Conservation (phyloP, 1,284 basidiomycete species). For the Puccinia triticina region DNA sequence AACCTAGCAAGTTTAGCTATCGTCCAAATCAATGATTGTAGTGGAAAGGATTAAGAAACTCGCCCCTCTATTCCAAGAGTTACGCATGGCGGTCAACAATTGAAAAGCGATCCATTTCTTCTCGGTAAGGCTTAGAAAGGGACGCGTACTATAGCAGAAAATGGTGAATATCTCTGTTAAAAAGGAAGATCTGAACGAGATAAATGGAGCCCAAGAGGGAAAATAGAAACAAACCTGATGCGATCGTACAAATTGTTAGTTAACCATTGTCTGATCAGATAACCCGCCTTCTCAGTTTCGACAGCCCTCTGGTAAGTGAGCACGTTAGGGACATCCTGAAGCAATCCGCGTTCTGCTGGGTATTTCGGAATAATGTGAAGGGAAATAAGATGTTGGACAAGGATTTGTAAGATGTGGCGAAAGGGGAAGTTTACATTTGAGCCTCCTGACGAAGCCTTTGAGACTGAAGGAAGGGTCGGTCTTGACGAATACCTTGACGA, state of each 20-base stretch:
- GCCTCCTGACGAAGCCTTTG: slow-evolving; percentile 69
- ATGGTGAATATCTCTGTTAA: neutral
- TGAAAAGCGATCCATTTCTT: slow-evolving; percentile 99
- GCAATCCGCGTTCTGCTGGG: slow-evolving; percentile 72
- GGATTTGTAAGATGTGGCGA: slow-evolving; percentile 54
- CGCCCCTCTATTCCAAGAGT: slow-evolving; percentile 73
- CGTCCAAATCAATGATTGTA: neutral
- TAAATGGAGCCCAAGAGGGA: no score
- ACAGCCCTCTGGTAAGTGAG: slow-evolving; percentile 87
- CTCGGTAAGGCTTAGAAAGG: slow-evolving; percentile 86
- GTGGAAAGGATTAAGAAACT: slow-evolving; percentile 51
- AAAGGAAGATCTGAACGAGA: neutral
- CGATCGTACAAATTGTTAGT: slow-evolving; percentile 94
- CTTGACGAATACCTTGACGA: slow-evolving; percentile 82
- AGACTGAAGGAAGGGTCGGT: slow-evolving; percentile 73
- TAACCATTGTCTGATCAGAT: slow-evolving; percentile 91
- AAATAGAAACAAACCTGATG: slow-evolving; percentile 73
- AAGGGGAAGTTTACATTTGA: slow-evolving; percentile 66
- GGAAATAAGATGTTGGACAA: neutral
- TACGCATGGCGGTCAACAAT: slow-evolving; percentile 79
- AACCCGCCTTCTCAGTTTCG: slow-evolving; percentile 95
- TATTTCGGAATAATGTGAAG: neutral
- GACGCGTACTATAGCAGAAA: slow-evolving; percentile 74
- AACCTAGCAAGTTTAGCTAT: neutral
- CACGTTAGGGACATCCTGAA: slow-evolving; percentile 82